Conservation (phyloP, 2,329 filamentous ascomycete genomes). For the Dothiorella sarmentorum region DNA sequence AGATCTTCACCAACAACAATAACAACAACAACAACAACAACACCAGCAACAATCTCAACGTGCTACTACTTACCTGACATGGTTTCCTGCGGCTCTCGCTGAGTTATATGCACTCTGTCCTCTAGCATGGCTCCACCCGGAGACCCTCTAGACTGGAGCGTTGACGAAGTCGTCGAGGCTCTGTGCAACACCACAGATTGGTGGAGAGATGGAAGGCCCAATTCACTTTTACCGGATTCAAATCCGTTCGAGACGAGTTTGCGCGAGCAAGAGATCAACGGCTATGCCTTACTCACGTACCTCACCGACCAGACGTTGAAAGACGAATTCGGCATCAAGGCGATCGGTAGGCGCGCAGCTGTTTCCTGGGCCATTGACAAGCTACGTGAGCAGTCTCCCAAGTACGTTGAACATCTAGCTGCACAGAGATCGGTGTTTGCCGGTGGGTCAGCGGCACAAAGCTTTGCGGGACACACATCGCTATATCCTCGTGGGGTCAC, state of each 20-base stretch:
- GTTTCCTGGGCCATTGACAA: constrained; percentile 57
- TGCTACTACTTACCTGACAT: not conserved
- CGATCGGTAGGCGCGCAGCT: constrained; percentile 56
- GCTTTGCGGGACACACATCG: not conserved
- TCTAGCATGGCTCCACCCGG: constrained; percentile 20
- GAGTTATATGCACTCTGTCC: not conserved
- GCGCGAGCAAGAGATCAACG: constrained; percentile 62
- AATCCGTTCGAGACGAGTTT: constrained; percentile 53
- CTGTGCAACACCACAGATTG: constrained; percentile 57
- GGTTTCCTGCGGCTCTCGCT: not conserved
- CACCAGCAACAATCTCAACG: too few species aligned
- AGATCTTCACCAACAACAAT: not conserved
- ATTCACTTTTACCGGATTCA: constrained; percentile 50
- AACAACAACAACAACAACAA: too few species aligned
- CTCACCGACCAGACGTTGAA: constrained; percentile 48
- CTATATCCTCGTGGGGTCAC: not conserved
- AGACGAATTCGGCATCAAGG: constrained; percentile 57
- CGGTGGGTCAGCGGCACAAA: not conserved
- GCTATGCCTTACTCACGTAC: constrained; percentile 59
- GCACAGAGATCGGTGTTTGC: not conserved
- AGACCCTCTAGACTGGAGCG: constrained; percentile 74
- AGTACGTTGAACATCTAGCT: constrained; percentile 39
- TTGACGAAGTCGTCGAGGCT: constrained; percentile 63
- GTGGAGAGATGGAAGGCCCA: constrained; percentile 42
- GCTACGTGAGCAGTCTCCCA: constrained; percentile 52